Evolutionary conservation across 345 rosid genomes (phyloP), one percentile per base, ranked within the genome.

Genomic region (Populus nigra): DNA sequence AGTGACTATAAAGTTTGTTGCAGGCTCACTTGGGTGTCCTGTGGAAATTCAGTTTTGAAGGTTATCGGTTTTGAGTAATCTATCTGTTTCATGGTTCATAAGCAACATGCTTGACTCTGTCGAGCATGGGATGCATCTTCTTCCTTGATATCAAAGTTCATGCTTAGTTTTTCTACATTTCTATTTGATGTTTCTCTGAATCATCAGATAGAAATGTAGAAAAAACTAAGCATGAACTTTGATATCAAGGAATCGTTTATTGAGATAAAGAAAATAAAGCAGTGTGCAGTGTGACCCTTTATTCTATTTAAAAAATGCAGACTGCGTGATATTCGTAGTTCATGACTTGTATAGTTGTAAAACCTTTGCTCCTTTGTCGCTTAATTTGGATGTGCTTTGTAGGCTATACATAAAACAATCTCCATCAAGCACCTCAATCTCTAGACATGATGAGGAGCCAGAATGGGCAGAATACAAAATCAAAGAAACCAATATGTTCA

Each of bases 401-500:
- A 95, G 99, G 79, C 86, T 95, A 11, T 95, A 95, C 85, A 89
- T 95, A 84, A 87, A 93, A 83, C 97, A 93, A 85, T 88, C 92
- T 73, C 76, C 83, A 41, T 85, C 91, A 11, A 85, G 78, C 68
- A 90, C 89, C 69, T 87, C 87, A 9, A 78, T 89, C 68, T 75
- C 91, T 29, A 94, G 88, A 59, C 69, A 77, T 20, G 88, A 88
- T 12, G 92, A 90, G 50, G 90, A 93, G 85, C 82, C 87, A 0
- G 96, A 93, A 68, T 95, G 97, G 99, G 91, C 90, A 27, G 99
- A 93, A 74, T 95, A 93, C 86, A 93, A 93, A 77, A 89, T 95
- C 72, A 95, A 95, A 83, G 99, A 95, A 79, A 88, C 96, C 71
- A 93, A 92, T 80, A 90, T 95, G 96, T 93, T 95, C 83, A 93